A percentile compares a stretch with the other conserved stretches of the same genome.
Conservation (phyloP, 1,139 yeast genomes). For the Hansenula lynferdii region DNA sequence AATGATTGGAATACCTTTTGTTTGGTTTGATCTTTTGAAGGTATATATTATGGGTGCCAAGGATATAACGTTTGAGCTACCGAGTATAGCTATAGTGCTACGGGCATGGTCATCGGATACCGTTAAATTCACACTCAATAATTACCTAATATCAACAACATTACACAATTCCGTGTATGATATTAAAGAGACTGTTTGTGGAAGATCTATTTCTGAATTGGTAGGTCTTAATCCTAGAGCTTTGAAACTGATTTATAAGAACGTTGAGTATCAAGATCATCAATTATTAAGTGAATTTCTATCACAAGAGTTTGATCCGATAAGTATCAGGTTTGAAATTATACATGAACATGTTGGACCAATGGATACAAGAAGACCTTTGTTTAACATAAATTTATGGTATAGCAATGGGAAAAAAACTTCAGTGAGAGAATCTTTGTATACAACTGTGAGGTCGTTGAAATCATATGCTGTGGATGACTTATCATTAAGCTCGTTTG, state of each 20-base stretch:
- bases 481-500: conserved; percentile 7
- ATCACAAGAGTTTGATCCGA: conserved; percentile 1
- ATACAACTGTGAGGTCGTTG: conserved; percentile 9
- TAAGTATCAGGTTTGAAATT: conserved; percentile 14
- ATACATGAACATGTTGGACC: conserved; percentile 6
- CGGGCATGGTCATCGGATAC: conserved; percentile 18
- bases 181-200: conserved; percentile 18
- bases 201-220: conserved; percentile 12
- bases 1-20: too few species aligned
- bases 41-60: not conserved
- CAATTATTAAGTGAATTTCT: not conserved
- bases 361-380: conserved; percentile 7
- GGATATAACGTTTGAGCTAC: conserved; percentile 16
- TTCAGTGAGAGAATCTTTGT: conserved; percentile 10
- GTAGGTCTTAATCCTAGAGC: conserved; percentile 15
- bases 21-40: too few species aligned
- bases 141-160: conserved; percentile 18
- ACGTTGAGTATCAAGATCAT: not conserved
- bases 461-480: conserved; percentile 11
- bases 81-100: conserved; percentile 8
- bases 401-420: conserved; percentile 16
- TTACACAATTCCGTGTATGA: conserved; percentile 22
- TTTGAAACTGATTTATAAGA: conserved; percentile 9
- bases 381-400: conserved; percentile 14
- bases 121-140: conserved; percentile 8